Base-by-base conservation (phyloP, 1,139 yeast genomes). In the Hemisphaericaspora xylofermentans region DNA sequence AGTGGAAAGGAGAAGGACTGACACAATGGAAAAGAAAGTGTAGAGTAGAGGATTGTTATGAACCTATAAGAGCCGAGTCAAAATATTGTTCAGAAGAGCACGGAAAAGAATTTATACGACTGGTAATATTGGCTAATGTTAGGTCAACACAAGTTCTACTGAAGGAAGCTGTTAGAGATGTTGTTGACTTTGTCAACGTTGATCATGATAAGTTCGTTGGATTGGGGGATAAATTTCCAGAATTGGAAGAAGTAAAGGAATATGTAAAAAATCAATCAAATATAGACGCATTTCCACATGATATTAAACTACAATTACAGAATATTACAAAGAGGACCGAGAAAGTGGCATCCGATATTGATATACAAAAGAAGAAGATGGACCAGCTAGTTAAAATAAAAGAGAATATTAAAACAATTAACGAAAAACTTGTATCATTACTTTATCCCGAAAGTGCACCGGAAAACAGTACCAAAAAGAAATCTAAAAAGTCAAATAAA, bases 61-160 rank as follows among this genome's bases (percentile, higher is more conserved):
- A 73, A 39, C 88, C 94, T 0, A 79, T 87, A 7, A 45, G 49
- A 9, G 50, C 55, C 6, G 64, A 54, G 25, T 79, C 89, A 34
- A 88, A 89, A 58, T 91, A 87, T 58, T 91, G 98, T 58, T 64
- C 80, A 17, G 73, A 70, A 22, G 85, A 78, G 27, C 96, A 91
- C 60, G 97, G 95, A 0, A 44, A 76, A 18, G 53, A 58, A 43
- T 88, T 70, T 53, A 73, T 87, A 68, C 59, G 58, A 40, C 47
- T 36, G 28, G 40, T 44, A 2, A 40, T 68, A 36, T 42, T 60
- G 17, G 22, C 4, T 16, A 46, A 48, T 25, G 12, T 6, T 4
- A 43, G 52, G 1, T 47, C 59, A 12, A 44, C 46, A 6, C 52
- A 55, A n/a, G 53, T 43, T 18, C 46, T 57, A 44, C 33, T 52